Base-by-base conservation (phyloP, 2,329 filamentous ascomycete genomes). In the Ophidiomyces ophidiicola region DNA sequence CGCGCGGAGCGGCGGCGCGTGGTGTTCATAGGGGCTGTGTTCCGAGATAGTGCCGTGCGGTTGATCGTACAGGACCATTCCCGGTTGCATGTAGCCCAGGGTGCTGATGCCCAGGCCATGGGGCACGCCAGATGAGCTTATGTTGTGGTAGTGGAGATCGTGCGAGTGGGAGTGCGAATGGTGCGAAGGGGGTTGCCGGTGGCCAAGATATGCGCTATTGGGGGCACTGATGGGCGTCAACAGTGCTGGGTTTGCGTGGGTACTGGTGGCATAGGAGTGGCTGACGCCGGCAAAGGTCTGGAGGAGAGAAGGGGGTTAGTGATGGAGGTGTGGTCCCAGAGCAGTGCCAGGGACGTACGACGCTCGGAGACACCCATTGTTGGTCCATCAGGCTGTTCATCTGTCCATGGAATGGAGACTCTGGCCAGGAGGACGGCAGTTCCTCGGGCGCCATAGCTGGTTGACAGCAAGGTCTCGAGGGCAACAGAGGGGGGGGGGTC, bases 161-260 rank as follows among this genome's bases (percentile, higher is more conserved):
- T 55, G 58, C 11, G 58, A 59, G 25, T 58, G 58, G 10, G 58
- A 59, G 25, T 58, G 58, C 34, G 59, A 53, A 39, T 54, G 59
- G 39, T 61, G 44, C 10, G 51, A 54, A 20, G 61, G 23, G 34
- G 57, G 62, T 3, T 55, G 51, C 35, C 51, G 48, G 11, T 52
- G 36, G 36, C 53, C 50, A 17, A 46, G 41, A 39, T 58, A 58
- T 23, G 55, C 52, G 46, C 41, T 56, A 41, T 61, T 58, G 2
- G 58, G 51, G 10, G 63, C 52, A 39, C 60, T 62, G 46, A 61
- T 55, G 21, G 61, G 60, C 3, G 60, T 63, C 28, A 61, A 46
- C 31, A 60, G 50, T 38, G 50, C 45, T 12, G 45, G 40, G 26
- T 55, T 42, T 42, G 51, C 52, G 31, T 54, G 57, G 21, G 53